phyloP scores from a whole-genome alignment of 2,329 filamentous ascomycete genomes.

The Penicillium olsonii region DNA sequence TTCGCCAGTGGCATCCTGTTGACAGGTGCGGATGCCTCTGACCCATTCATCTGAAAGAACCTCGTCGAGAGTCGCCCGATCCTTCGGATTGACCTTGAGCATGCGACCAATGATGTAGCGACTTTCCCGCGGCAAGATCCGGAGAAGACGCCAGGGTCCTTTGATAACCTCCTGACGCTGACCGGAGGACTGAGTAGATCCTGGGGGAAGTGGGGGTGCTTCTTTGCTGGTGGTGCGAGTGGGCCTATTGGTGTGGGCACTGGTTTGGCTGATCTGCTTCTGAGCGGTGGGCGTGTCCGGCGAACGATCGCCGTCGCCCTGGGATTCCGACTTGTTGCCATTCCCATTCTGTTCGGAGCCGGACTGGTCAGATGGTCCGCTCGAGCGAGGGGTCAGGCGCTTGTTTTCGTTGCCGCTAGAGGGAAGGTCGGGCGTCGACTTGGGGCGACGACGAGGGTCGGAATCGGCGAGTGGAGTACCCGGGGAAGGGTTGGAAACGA shows the following conservation, averaged over 20 bases:
- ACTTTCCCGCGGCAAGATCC: slow-evolving; percentile 84
- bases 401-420: slow-evolving; percentile 28
- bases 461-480: slow-evolving; percentile 54
- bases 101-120: slow-evolving; percentile 88
- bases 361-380: slow-evolving; percentile 16
- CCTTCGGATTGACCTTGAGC: slow-evolving; percentile 83
- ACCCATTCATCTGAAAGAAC: slow-evolving; percentile 90
- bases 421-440: slow-evolving; percentile 39
- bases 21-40: slow-evolving; percentile 78
- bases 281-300: slow-evolving; percentile 23
- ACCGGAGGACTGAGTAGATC: slow-evolving; percentile 26
- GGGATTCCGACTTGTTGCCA: slow-evolving; percentile 17
- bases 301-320: slow-evolving; percentile 28
- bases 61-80: slow-evolving; percentile 80
- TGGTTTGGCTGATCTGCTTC: slow-evolving; percentile 28
- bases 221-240: slow-evolving; percentile 43
- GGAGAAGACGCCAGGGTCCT: slow-evolving; percentile 86
- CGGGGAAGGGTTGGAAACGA: slow-evolving; percentile 80
- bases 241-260: slow-evolving; percentile 23
- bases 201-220: slow-evolving; percentile 36
- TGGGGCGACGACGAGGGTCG: slow-evolving; percentile 38
- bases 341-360: slow-evolving; percentile 23
- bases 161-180: slow-evolving; percentile 73
- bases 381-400: slow-evolving; percentile 21
- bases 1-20: slow-evolving; percentile 71